These are phyloP conservation scores for Saccharata proteae DNA, from an alignment of 2,329 filamentous ascomycete species.

Conservation along the genomic window DNA sequence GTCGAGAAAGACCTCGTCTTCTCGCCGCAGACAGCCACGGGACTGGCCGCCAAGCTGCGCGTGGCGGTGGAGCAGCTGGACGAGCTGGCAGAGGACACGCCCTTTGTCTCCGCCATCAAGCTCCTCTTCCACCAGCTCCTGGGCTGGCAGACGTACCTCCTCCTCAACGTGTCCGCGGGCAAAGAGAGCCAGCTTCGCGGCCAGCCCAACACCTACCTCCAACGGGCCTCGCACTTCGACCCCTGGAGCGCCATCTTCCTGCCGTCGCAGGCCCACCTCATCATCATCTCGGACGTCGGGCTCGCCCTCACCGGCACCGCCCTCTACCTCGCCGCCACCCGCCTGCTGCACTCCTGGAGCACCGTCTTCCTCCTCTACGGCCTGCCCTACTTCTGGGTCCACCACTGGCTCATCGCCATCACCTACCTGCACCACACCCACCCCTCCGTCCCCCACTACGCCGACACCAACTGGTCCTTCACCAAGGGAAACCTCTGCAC, in stretches of 20 bases:
- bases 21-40: slow-evolving; percentile 16
- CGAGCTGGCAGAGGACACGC: slow-evolving; percentile 44
- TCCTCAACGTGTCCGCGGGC: slow-evolving; percentile 36
- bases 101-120: slow-evolving; percentile 41
- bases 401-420: slow-evolving; percentile 63
- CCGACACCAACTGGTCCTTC: slow-evolving; percentile 48
- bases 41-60: slow-evolving; percentile 6
- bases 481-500: slow-evolving; percentile 50
- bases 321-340: slow-evolving; percentile 42
- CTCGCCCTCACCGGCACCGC: slow-evolving; percentile 37
- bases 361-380: slow-evolving; percentile 49
- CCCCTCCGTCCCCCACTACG: slow-evolving; percentile 44
- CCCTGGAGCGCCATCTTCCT: slow-evolving; percentile 51
- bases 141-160: slow-evolving; percentile 53
- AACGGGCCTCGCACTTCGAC: slow-evolving; percentile 41
- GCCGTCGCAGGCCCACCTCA: slow-evolving; percentile 42
- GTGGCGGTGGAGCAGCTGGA: slow-evolving; percentile 23
- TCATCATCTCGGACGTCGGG: slow-evolving; percentile 49
- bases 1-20: slow-evolving; percentile 49
- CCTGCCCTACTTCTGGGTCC: slow-evolving; percentile 56
- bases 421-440: slow-evolving; percentile 67
- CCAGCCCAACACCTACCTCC: slow-evolving; percentile 5
- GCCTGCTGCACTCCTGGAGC: slow-evolving; percentile 31
- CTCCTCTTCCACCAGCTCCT: slow-evolving; percentile 51
- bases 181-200: slow-evolving; percentile 7